These are phyloP conservation scores for Neonectria hederae DNA, from an alignment of 2,329 filamentous ascomycete species.

Conservation along the genomic window DNA sequence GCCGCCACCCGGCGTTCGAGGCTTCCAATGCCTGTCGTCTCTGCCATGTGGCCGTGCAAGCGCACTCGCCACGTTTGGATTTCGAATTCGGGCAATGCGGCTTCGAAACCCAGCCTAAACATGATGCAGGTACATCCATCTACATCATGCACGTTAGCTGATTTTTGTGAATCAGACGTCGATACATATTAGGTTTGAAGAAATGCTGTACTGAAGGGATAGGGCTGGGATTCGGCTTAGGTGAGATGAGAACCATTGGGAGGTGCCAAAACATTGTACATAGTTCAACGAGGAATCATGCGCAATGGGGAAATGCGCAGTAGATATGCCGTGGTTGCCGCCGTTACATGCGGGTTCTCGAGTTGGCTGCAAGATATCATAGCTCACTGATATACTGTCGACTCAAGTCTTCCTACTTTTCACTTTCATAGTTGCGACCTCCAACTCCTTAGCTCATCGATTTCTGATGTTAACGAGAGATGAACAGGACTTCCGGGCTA, in stretches of 20 bases:
- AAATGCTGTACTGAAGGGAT: neutral
- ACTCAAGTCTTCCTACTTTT: neutral
- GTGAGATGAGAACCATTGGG: no score
- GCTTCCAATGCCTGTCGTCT: conserved; percentile 26
- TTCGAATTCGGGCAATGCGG: neutral
- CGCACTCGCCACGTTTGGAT: conserved; percentile 12
- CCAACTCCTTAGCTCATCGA: no score
- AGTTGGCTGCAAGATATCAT: no score
- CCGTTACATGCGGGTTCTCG: no score
- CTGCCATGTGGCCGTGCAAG: conserved; percentile 8
- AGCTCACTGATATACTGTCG: no score
- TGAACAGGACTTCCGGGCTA: no score
- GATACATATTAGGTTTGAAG: neutral
- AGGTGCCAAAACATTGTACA: no score
- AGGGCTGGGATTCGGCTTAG: neutral
- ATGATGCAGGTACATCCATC: neutral
- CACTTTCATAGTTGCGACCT: no score
- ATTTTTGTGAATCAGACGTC: neutral
- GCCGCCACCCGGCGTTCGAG: neutral
- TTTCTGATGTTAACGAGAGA: neutral
- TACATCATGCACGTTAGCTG: neutral
- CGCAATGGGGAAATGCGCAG: no score
- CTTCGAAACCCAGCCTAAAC: neutral
- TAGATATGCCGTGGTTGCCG: no score
- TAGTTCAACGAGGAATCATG: neutral